These are phyloP conservation scores for Aureobasidium sp. DNA, from an alignment of 2,329 filamentous ascomycete genomes.

Conservation along the genomic window DNA sequence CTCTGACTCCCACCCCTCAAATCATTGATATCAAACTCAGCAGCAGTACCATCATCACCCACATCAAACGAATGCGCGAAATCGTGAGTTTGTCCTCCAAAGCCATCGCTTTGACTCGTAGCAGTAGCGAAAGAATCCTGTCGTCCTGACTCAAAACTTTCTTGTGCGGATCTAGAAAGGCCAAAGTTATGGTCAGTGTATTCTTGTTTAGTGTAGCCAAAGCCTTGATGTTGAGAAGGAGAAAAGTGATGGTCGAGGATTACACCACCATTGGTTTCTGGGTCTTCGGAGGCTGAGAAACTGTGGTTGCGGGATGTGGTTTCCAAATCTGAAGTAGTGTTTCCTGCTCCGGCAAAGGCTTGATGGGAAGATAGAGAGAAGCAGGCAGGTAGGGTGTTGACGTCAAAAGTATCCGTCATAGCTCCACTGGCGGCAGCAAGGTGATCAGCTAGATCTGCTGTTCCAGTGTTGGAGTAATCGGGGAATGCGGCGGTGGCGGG, in stretches of 20 bases:
- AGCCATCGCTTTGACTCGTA: too few species aligned
- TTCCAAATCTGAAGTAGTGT: not conserved
- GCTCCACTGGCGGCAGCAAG: not conserved
- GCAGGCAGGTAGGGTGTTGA: not conserved
- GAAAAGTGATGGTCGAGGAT: not conserved
- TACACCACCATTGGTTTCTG: not conserved
- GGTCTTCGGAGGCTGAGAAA: not conserved
- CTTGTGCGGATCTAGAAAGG: not conserved
- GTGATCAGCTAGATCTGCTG: not conserved
- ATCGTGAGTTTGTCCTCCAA: too few species aligned
- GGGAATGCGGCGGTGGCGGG: not conserved
- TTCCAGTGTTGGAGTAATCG: not conserved
- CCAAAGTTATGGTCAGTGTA: not conserved
- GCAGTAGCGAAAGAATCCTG: too few species aligned
- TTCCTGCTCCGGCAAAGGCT: conserved; percentile 1
- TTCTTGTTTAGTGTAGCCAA: not conserved
- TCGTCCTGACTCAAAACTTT: not conserved
- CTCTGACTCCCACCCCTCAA: not conserved
- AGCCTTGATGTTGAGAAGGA: not conserved
- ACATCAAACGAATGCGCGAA: not conserved
- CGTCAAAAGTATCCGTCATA: not conserved
- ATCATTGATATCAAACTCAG: not conserved
- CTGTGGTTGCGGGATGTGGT: not conserved
- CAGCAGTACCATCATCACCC: too few species aligned
- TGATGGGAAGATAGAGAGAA: not conserved